Evolutionary conservation across 805 yeast species (phyloP).

Genomic region (Suhomyces xylopsoci): DNA sequence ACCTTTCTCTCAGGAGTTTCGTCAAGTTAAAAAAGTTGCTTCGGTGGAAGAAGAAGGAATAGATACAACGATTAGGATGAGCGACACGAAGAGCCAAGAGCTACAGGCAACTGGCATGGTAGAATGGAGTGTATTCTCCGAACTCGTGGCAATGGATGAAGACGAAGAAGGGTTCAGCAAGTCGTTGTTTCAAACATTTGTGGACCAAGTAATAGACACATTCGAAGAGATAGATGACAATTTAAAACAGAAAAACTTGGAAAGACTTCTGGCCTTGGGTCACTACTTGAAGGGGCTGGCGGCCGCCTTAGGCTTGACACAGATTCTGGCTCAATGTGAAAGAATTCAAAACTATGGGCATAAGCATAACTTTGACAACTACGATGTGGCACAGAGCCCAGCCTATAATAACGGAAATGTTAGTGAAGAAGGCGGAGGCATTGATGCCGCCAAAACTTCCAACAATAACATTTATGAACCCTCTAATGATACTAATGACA

Average conservation of each 20-base stretch:
- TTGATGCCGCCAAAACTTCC: slow-evolving; percentile 25
- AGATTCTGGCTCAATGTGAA: slow-evolving; percentile 86
- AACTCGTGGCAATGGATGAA: slow-evolving; percentile 91
- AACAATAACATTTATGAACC: slow-evolving; percentile 16
- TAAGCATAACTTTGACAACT: slow-evolving; percentile 39
- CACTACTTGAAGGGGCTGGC: slow-evolving; percentile 95
- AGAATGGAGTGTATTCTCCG: slow-evolving; percentile 86
- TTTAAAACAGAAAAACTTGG: slow-evolving; percentile 47
- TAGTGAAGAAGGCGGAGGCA: slow-evolving; percentile 19
- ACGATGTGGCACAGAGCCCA: slow-evolving; percentile 14
- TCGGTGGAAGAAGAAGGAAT: slow-evolving; percentile 3
- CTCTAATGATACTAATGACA: slow-evolving; percentile 4
- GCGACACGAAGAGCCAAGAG: slow-evolving; percentile 15
- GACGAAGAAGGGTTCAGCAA: slow-evolving; percentile 90
- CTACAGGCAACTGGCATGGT: slow-evolving; percentile 61
- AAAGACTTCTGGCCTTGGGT: slow-evolving; percentile 69
- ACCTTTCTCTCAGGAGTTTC: slow-evolving; percentile 5
- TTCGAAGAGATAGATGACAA: slow-evolving; percentile 65
- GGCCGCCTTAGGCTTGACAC: slow-evolving; percentile 83
- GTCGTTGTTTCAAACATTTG: slow-evolving; percentile 75
- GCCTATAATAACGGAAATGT: slow-evolving; percentile 1
- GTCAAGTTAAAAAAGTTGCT: slow-evolving; percentile 6
- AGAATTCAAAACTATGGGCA: slow-evolving; percentile 88
- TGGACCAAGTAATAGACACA: slow-evolving; percentile 84
- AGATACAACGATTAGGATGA: slow-evolving; percentile 2